Evolutionary conservation across 2,329 filamentous ascomycete genomes (phyloP).

Genomic region (Epicoccum sorghinum): DNA sequence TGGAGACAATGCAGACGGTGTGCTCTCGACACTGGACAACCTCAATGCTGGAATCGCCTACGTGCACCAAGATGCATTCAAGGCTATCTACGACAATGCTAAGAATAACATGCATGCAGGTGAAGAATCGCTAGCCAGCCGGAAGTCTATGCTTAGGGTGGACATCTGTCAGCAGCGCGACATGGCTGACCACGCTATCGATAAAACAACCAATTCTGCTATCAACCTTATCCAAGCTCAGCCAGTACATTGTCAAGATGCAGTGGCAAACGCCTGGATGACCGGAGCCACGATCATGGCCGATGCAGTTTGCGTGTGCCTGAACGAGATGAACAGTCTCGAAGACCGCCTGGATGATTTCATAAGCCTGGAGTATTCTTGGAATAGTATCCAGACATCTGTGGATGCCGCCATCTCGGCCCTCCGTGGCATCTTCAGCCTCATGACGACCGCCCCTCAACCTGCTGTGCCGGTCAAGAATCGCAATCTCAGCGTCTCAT

Average conservation of each 20-base stretch:
- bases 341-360: slow-evolving; percentile 53
- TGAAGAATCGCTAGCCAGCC: slow-evolving; percentile 34
- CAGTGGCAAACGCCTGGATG: slow-evolving; percentile 53
- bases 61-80: slow-evolving; percentile 55
- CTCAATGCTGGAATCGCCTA: slow-evolving; percentile 54
- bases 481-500: slow-evolving; percentile 38
- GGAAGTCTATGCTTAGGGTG: slow-evolving; percentile 50
- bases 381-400: slow-evolving; percentile 51
- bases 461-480: slow-evolving; percentile 12
- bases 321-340: slow-evolving; percentile 49
- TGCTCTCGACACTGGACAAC: slow-evolving; percentile 54
- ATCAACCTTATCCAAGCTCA: slow-evolving; percentile 53
- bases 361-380: slow-evolving; percentile 54
- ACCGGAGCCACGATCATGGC: slow-evolving; percentile 53
- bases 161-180: slow-evolving; percentile 54
- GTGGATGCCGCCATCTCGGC: slow-evolving; percentile 51
- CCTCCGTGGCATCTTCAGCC: slow-evolving; percentile 54
- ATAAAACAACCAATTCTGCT: slow-evolving; percentile 54
- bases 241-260: slow-evolving; percentile 48
- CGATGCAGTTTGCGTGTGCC: slow-evolving; percentile 52
- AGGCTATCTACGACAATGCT: slow-evolving; percentile 52
- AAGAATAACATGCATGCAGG: slow-evolving; percentile 46
- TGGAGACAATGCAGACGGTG: slow-evolving; percentile 51
- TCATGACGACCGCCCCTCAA: slow-evolving; percentile 44
- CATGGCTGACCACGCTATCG: slow-evolving; percentile 54